phyloP scores from a whole-genome alignment of 257 asterid species.

The Nicotiana attenuata region DNA sequence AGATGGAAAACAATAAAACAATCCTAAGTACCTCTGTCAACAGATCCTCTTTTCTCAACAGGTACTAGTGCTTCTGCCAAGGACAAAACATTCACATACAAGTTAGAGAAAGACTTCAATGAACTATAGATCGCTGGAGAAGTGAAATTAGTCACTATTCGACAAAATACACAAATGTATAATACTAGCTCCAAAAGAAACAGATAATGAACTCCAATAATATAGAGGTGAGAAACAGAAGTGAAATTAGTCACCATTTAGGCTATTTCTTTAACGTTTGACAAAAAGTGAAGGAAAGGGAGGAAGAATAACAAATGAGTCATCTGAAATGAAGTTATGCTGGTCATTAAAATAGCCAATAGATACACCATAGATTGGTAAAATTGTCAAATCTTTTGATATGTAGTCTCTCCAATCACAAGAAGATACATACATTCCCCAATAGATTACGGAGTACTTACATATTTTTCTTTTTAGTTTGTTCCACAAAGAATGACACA shows the following conservation, averaged over 20 bases:
- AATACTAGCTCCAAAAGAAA: not conserved
- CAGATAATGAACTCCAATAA: not conserved
- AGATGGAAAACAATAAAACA: not conserved
- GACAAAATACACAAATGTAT: not conserved
- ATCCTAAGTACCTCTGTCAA: constrained; percentile 59
- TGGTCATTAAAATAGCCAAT: not conserved
- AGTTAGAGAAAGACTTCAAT: not conserved
- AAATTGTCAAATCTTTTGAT: not conserved
- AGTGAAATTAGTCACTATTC: not conserved
- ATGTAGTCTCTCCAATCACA: no score
- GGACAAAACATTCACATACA: not conserved
- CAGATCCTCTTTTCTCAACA: constrained; percentile 60
- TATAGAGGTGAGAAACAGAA: not conserved
- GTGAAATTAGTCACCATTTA: not conserved
- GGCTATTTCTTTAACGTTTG: not conserved
- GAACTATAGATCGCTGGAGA: not conserved
- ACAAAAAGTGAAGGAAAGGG: not conserved
- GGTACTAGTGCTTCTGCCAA: constrained; percentile 49
- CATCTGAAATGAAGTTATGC: not conserved
- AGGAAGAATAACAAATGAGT: not conserved
- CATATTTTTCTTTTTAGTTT: no score
- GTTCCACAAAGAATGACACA: no score
- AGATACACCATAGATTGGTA: not conserved
- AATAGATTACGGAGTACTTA: no score
- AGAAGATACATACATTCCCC: no score